phyloP scores from a whole-genome alignment of 1,139 yeast species.

The Scheffersomyces parashehatae region DNA sequence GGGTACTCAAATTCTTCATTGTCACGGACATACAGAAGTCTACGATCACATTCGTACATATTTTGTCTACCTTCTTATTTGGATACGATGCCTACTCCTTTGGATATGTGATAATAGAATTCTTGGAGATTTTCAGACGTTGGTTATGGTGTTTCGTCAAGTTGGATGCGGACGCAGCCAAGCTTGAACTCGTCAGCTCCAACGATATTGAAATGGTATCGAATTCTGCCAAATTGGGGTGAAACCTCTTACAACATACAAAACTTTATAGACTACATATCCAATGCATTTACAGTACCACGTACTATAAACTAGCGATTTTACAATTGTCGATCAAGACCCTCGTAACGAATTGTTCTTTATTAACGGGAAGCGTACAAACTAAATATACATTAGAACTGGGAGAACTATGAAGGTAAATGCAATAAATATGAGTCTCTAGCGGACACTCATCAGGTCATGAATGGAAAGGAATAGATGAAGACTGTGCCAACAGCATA shows the following conservation, averaged over 20 bases:
- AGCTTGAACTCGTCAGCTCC: slow-evolving; percentile 19
- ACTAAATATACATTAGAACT: too few relatives aligned
- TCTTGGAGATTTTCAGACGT: slow-evolving; percentile 75
- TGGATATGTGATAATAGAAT: slow-evolving; percentile 65
- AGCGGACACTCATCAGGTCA: too few relatives aligned
- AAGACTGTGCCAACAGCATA: too few relatives aligned
- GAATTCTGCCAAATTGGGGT: neutral
- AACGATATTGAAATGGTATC: slow-evolving; percentile 18
- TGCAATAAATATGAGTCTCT: too few relatives aligned
- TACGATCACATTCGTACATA: slow-evolving; percentile 13
- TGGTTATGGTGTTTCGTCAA: slow-evolving; percentile 89
- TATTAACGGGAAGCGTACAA: too few relatives aligned
- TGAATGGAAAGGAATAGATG: too few relatives aligned
- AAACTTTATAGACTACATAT: neutral
- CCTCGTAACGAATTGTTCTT: too few relatives aligned
- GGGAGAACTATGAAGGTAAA: too few relatives aligned
- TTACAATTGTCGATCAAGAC: too few relatives aligned
- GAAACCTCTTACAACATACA: neutral
- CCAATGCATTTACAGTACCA: too few relatives aligned
- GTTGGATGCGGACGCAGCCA: slow-evolving; percentile 72
- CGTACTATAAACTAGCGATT: too few relatives aligned
- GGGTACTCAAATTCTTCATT: slow-evolving; percentile 61
- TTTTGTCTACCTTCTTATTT: slow-evolving; percentile 30
- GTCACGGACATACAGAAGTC: slow-evolving; percentile 23
- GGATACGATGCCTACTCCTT: slow-evolving; percentile 51